phyloP scores from a whole-genome alignment of 1,284 basidiomycete species.

The Gomphus bonarii region DNA sequence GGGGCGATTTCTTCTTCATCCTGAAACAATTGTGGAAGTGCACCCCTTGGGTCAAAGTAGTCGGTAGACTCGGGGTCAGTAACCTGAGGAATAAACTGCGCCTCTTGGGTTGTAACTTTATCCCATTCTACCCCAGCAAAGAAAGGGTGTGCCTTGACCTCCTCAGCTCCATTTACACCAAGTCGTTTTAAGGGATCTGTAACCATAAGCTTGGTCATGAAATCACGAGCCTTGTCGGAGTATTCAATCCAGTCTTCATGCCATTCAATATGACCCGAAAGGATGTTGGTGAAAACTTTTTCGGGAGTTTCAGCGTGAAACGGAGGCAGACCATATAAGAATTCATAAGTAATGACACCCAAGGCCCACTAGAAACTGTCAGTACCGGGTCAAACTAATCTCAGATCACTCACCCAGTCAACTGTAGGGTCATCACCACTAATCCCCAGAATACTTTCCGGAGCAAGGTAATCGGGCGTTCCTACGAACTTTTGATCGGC shows the following conservation, averaged over 20 bases:
- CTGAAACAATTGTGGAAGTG: slow-evolving; percentile 79
- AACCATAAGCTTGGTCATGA: slow-evolving; percentile 85
- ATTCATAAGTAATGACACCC: slow-evolving; percentile 97
- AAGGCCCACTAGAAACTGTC: slow-evolving; percentile 73
- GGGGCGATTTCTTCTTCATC: slow-evolving; percentile 65
- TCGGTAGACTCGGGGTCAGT: slow-evolving; percentile 97
- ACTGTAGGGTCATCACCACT: slow-evolving; percentile 93
- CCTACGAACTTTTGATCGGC: slow-evolving; percentile 92
- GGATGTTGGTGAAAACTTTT: slow-evolving; percentile 97
- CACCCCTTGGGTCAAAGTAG: slow-evolving; percentile 96
- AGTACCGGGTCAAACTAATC: slow-evolving; percentile 1
- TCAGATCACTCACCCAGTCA: slow-evolving; percentile 70
- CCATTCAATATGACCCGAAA: slow-evolving; percentile 95
- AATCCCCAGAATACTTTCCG: slow-evolving; percentile 92
- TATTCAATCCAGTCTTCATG: slow-evolving; percentile 88
- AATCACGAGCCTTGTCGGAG: slow-evolving; percentile 80
- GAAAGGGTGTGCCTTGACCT: slow-evolving; percentile 91
- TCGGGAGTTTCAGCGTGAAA: slow-evolving; percentile 97
- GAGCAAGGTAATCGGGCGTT: slow-evolving; percentile 94
- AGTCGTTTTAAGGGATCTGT: slow-evolving; percentile 75
- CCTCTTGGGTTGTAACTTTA: slow-evolving; percentile 77
- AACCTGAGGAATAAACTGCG: slow-evolving; percentile 93
- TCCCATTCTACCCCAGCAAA: slow-evolving; percentile 91
- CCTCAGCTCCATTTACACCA: slow-evolving; percentile 81
- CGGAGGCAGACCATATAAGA: slow-evolving; percentile 92